phyloP scores from a whole-genome alignment of 306 rosid species.

The Ormosia semicastrata region DNA sequence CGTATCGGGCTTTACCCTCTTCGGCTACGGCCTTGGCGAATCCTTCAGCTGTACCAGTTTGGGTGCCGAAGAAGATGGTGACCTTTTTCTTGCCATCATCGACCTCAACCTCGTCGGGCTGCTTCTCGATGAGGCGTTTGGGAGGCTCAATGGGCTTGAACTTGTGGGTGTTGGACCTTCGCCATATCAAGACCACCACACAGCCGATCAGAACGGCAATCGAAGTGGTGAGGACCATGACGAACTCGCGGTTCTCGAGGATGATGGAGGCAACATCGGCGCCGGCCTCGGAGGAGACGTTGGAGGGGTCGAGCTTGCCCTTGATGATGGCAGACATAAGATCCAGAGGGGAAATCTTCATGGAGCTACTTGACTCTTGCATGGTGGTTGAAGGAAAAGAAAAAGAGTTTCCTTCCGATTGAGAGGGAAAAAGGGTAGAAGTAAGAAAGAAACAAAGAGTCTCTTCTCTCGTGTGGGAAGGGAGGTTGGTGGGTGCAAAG shows the following conservation, averaged over 20 bases:
- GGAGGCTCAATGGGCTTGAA: constrained; percentile 42
- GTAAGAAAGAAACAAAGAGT: background rate
- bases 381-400: constrained; percentile 16
- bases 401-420: background rate
- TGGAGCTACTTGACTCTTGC: constrained; percentile 64
- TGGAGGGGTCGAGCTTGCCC: constrained; percentile 71
- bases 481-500: constrained; percentile 22
- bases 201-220: constrained; percentile 85
- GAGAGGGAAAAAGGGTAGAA: background rate
- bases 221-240: constrained; percentile 76
- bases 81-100: constrained; percentile 88
- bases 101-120: constrained; percentile 44
- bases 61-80: constrained; percentile 92
- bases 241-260: constrained; percentile 66
- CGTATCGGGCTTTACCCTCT: constrained; percentile 88
- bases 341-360: constrained; percentile 86
- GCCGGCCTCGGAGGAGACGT: constrained; percentile 43
- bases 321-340: constrained; percentile 78
- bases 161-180: constrained; percentile 61
- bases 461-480: background rate
- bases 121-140: constrained; percentile 41
- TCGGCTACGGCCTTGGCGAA: constrained; percentile 94
- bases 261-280: constrained; percentile 49
- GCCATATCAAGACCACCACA: constrained; percentile 72
- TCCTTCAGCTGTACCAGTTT: constrained; percentile 99